Evolutionary conservation across 257 asterid species (phyloP), one percentile per base, ranked within the genome.

Genomic region (Fraxinus cuspidata): DNA sequence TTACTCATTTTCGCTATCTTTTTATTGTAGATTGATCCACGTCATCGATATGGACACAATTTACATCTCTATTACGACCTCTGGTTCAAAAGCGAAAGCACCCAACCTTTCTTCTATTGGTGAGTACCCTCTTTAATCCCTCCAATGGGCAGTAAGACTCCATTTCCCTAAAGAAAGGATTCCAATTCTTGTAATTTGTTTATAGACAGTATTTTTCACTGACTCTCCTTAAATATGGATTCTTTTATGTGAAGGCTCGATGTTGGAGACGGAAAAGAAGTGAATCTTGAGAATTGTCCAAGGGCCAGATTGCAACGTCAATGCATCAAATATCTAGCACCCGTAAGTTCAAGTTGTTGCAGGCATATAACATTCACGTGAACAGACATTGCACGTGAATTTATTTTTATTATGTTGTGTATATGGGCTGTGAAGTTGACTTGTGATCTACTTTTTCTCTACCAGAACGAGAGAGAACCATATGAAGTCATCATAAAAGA

Each of bases 91-190:
- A 96, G 97, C 74, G 96, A 95, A 79, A 93, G 99, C 78, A 70
- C 84, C 3, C 98, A 95, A 63, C 98, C 98, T 73, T 95, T 95
- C 93, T 95, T 95, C 78, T 93, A 91, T 90, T 95, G 99, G 99
- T 93, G 83, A 88, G 93, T 66, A 21, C 71, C 75, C 32, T 6
- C 11, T 71, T 27, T 2, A n/a, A 2, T 23, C 31, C 63, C 19
- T 25, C 38, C 8, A n/a, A 53, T 13, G n/a, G 16, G 21, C 37
- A 32, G 0, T 12, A n/a, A 31, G 15, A 5, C 7, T 70, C 23
- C 19, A 5, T 67, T 40, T 66, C 51, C 73, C 23, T 65, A 1
- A 63, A 65, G 7, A 27, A 63, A 9, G 19, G 44, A 64, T 66
- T 21, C 5, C 9, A 35, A 32, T 38, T 71, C 10, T 9, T 38